Conservation (phyloP, 2,329 filamentous ascomycete genomes). For the Claviceps africana region DNA sequence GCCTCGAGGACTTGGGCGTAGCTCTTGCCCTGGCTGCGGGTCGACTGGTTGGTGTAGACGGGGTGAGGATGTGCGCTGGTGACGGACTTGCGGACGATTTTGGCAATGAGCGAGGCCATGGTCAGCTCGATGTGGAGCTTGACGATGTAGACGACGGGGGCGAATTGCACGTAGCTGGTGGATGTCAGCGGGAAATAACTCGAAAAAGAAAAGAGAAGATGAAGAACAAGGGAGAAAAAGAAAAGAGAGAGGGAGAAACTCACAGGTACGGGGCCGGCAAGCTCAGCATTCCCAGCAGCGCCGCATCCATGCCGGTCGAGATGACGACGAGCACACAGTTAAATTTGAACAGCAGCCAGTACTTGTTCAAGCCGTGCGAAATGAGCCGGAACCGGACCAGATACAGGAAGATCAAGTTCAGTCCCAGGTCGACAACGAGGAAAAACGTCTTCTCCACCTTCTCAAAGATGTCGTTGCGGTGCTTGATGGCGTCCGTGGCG, state of each 20-base stretch:
- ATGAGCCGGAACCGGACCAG: constrained; percentile 30
- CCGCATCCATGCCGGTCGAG: constrained; percentile 33
- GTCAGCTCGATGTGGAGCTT: constrained; percentile 40
- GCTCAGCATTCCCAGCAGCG: constrained; percentile 12
- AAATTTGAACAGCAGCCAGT: constrained; percentile 33
- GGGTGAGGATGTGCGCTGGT: neutral
- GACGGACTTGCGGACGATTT: constrained; percentile 13
- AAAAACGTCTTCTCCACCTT: constrained; percentile 30
- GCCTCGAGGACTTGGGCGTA: neutral
- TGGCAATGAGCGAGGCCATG: constrained; percentile 36
- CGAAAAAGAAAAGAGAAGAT: neutral
- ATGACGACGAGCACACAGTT: constrained; percentile 33
- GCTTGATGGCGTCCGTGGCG: constrained; percentile 4
- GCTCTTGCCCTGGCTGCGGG: neutral
- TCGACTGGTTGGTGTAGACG: neutral
- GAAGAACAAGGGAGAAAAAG: neutral
- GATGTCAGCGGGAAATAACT: neutral
- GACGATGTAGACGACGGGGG: constrained; percentile 35
- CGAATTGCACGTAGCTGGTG: constrained; percentile 29
- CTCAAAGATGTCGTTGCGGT: constrained; percentile 12
- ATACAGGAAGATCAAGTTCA: constrained; percentile 37
- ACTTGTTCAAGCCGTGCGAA: constrained; percentile 34
- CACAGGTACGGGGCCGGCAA: constrained; percentile 6
- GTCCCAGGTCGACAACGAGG: constrained; percentile 29
- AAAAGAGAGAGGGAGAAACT: neutral